Percentiles rank a stretch among this genome's conserved stretches.
Evolutionary conservation across 306 rosid genomes (phyloP).

Genomic region (Citrullus mucosospermus): DNA sequence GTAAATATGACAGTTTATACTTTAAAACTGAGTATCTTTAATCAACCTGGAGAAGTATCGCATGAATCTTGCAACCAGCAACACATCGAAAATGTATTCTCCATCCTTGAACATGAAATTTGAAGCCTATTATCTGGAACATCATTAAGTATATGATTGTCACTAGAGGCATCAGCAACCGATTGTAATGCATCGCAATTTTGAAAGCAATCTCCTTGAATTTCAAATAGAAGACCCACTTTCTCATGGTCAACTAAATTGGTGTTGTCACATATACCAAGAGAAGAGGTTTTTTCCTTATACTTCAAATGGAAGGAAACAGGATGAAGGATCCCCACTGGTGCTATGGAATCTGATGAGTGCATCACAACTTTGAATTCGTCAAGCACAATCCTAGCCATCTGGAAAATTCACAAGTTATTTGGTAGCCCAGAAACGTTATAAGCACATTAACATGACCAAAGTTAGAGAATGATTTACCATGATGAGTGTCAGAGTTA

Average conservation of each 20-base stretch:
- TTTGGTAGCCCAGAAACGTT: background rate
- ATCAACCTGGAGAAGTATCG: slow-evolving; percentile 29
- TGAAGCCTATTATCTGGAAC: slow-evolving; percentile 33
- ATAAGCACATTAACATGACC: background rate
- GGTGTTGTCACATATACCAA: slow-evolving; percentile 22
- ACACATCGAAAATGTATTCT: slow-evolving; percentile 49
- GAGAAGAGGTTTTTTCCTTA: slow-evolving; percentile 29
- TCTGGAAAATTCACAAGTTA: slow-evolving; percentile 33
- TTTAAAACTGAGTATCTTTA: background rate
- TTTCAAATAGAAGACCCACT: slow-evolving; percentile 52
- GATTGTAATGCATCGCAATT: slow-evolving; percentile 27
- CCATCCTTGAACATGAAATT: slow-evolving; percentile 55
- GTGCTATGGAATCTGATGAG: slow-evolving; percentile 84
- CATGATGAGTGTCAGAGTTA: background rate
- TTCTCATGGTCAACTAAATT: slow-evolving; percentile 21
- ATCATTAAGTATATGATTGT: slow-evolving; percentile 16
- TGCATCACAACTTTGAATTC: slow-evolving; percentile 66
- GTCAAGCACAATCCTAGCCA: slow-evolving; percentile 70
- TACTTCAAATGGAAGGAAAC: slow-evolving; percentile 72
- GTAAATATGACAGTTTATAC: slow-evolving; percentile 1
- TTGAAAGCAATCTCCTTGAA: slow-evolving; percentile 35
- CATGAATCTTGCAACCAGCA: slow-evolving; percentile 73
- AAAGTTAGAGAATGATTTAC: background rate
- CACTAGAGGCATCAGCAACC: slow-evolving; percentile 25
- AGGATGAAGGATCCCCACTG: slow-evolving; percentile 86